Base-by-base conservation (phyloP, 306 rosid species). In the Senna tora region DNA sequence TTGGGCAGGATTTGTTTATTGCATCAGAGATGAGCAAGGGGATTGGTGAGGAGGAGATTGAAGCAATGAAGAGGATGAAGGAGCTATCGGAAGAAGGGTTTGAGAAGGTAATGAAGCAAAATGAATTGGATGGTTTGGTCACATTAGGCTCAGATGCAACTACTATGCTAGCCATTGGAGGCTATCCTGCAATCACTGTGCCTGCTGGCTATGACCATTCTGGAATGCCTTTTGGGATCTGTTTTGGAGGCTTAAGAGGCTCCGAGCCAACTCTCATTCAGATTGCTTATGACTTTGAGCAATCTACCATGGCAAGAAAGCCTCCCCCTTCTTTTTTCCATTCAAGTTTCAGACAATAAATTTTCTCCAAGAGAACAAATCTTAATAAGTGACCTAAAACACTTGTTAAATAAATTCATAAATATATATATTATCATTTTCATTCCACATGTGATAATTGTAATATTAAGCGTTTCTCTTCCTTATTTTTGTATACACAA, bases 281-380 rank as follows among this genome's bases (percentile, higher is more conserved):
- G 63, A 81, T 88, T 77, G 84, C 88, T 28, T 88, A 77, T 52
- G 93, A 56, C 49, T 88, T 85, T 72, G 90, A 88, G 82, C 87
- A 85, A 77, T 75, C 84, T 20, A 85, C 90, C 3, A 55, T 20
- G 62, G 75, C 69, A 20, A 81, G 89, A 64, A 80, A 63, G 75
- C 63, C 83, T 58, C 89, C 85, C 21, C 42, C 30, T 25, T 25
- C 30, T n/a, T n/a, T n/a, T n/a, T n/a, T n/a, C n/a, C n/a, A n/a
- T n/a, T n/a, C n/a, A n/a, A n/a, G n/a, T n/a, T n/a, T n/a, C n/a
- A n/a, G n/a, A n/a, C n/a, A n/a, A n/a, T n/a, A n/a, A n/a, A n/a
- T n/a, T n/a, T n/a, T n/a, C n/a, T n/a, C n/a, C n/a, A n/a, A n/a
- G n/a, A n/a, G n/a, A n/a, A n/a, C n/a, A n/a, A n/a, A n/a, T n/a